These are phyloP conservation scores for Penstemon davidsonii DNA, from an alignment of 257 asterid species.

Conservation along the genomic window DNA sequence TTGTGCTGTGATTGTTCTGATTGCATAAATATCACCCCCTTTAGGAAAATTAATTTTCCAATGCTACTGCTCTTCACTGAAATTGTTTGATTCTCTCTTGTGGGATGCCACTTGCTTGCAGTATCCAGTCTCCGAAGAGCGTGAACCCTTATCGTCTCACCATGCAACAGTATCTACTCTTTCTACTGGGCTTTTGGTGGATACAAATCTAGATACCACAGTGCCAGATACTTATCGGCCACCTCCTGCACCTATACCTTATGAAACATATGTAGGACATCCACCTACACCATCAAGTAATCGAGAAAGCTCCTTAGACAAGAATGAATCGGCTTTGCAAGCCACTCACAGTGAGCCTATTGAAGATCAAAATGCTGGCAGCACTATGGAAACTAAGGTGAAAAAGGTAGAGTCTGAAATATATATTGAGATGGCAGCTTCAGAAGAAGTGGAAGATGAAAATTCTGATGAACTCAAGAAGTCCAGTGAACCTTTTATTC, in stretches of 20 bases:
- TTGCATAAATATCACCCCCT: conserved; percentile 1
- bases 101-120: conserved; percentile 38
- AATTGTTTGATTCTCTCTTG: conserved; percentile 14
- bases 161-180: conserved; percentile 49
- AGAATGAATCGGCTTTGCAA: conserved; percentile 45
- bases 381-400: conserved; percentile 48
- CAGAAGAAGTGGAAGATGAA: conserved; percentile 53
- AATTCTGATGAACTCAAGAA: conserved; percentile 60
- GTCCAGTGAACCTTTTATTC: conserved; percentile 38
- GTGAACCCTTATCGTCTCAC: conserved; percentile 61
- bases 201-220: conserved; percentile 84
- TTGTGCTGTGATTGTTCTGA: neutral
- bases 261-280: conserved; percentile 48
- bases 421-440: conserved; percentile 37
- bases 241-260: conserved; percentile 84
- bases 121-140: conserved; percentile 72
- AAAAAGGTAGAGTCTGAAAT: conserved; percentile 41
- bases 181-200: conserved; percentile 74
- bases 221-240: conserved; percentile 75
- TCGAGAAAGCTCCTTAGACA: conserved; percentile 41
- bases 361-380: conserved; percentile 41
- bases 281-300: conserved; percentile 47
- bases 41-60: neutral
- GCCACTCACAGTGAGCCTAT: conserved; percentile 36
- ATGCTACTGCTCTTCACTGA: neutral